Conservation (phyloP, 768 basidiomycete genomes). For the Lactifluus subvellereus region DNA sequence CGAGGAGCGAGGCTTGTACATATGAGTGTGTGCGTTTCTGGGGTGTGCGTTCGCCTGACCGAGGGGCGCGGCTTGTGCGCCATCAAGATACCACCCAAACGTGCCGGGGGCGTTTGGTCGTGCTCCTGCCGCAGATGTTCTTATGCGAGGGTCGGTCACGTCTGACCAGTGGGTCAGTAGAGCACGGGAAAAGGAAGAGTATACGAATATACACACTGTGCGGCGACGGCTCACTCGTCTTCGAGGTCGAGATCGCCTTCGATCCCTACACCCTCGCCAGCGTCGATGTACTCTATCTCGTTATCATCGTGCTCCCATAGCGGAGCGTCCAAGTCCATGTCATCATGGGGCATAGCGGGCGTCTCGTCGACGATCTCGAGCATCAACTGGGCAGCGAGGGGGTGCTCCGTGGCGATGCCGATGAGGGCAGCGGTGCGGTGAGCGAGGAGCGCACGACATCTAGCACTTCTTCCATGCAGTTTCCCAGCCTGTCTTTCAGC, state of each 20-base stretch:
- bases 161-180: too few relatives aligned
- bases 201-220: neutral
- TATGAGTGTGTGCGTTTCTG: too few relatives aligned
- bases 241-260: constrained; percentile 27
- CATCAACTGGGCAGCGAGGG: neutral
- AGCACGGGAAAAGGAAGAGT: neutral
- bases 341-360: neutral
- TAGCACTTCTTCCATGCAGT: constrained; percentile 63
- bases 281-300: constrained; percentile 21
- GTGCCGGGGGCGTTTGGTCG: too few relatives aligned
- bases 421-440: constrained; percentile 12
- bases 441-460: constrained; percentile 46
- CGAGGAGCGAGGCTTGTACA: too few relatives aligned
- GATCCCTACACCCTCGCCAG: constrained; percentile 23
- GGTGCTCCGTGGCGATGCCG: neutral
- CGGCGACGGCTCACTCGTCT: constrained; percentile 8
- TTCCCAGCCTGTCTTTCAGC: constrained; percentile 73
- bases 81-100: too few relatives aligned
- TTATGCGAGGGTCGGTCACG: too few relatives aligned
- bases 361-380: constrained; percentile 17
- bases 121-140: too few relatives aligned
- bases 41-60: too few relatives aligned
- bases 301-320: constrained; percentile 15
- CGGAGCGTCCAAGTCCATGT: constrained; percentile 5
- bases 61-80: too few relatives aligned